These are phyloP conservation scores for Pecoramyces ruminantium DNA, from an alignment of 192 early-diverging fungal genomes.

Conservation along the genomic window DNA sequence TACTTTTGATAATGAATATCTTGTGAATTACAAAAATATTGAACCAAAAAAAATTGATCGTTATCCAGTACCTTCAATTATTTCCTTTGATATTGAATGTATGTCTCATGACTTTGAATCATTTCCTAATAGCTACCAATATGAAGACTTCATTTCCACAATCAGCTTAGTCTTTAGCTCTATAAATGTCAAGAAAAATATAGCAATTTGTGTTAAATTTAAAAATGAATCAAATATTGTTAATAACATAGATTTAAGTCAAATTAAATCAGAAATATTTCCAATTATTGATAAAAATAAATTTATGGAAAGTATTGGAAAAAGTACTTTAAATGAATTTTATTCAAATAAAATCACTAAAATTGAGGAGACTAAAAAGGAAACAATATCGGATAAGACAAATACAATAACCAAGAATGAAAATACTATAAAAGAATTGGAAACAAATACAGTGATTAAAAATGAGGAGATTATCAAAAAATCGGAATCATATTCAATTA, in stretches of 20 bases:
- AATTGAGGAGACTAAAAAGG: too few species aligned
- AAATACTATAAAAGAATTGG: too few species aligned
- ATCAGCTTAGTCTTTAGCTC: not conserved
- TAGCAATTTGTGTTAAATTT: not conserved
- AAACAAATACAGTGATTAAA: too few species aligned
- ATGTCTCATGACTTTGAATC: not conserved
- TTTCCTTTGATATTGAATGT: not conserved
- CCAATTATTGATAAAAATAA: not conserved
- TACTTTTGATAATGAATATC: not conserved
- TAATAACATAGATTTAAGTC: not conserved
- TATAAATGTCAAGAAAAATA: not conserved
- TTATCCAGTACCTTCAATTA: not conserved
- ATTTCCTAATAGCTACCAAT: not conserved
- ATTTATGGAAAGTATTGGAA: too few species aligned
- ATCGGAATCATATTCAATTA: too few species aligned
- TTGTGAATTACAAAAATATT: not conserved
- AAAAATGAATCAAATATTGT: not conserved
- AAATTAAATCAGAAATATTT: not conserved
- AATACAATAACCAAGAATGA: too few species aligned
- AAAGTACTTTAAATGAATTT: too few species aligned
- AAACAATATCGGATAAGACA: too few species aligned
- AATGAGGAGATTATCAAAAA: too few species aligned
- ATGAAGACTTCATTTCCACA: not conserved
- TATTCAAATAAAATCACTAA: too few species aligned
- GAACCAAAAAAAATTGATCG: not conserved